Evolutionary conservation across 345 rosid genomes (phyloP), one percentile per base, ranked within the genome.

Genomic region (Arabis alpina): DNA sequence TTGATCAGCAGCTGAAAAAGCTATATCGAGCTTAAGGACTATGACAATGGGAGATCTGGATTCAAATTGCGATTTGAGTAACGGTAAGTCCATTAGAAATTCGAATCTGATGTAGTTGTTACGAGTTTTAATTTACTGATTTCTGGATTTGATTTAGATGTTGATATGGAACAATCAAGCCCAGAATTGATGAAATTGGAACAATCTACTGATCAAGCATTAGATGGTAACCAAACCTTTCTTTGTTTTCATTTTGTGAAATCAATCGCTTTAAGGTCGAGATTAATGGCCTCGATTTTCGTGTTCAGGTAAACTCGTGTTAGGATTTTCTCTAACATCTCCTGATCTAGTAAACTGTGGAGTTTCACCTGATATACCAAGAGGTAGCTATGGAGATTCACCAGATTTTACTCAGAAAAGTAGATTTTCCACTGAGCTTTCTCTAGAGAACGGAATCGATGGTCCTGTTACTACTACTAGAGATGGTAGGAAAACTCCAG

Each of bases 311-410:
- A 64, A 81, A 37, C 76, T 85, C n/a, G 54, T 80, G 81, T 59
- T 84, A 76, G 92, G 89, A 14, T 89, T 83, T 80, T 81, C 91
- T 28, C 60, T 84, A 57, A 76, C 84, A 15, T 94, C 92, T 53
- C 93, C 95, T 5, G 95, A 86, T 77, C 81, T 91, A 72, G 95
- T 94, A 2, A 71, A 80, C 19, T 88, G 93, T 56, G 82, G 86
- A 19, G 89, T 81, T 71, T 87, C 93, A 3, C 96, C 97, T 0
- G 93, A 88, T 73, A 45, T 86, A n/a, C 81, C 83, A 0, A 57
- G 75, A 34, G 73, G 74, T 8, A 47, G 67, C 36, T 76, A 55
- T 23, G 82, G 63, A 55, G 81, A 76, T 67, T 85, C 92, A 10
- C 83, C 89, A 9, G 87, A 87, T 5, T 70, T 82, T 12, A 25